Evolutionary conservation across 1,284 basidiomycete genomes (phyloP).

Genomic region (Sporisorium reilianum): DNA sequence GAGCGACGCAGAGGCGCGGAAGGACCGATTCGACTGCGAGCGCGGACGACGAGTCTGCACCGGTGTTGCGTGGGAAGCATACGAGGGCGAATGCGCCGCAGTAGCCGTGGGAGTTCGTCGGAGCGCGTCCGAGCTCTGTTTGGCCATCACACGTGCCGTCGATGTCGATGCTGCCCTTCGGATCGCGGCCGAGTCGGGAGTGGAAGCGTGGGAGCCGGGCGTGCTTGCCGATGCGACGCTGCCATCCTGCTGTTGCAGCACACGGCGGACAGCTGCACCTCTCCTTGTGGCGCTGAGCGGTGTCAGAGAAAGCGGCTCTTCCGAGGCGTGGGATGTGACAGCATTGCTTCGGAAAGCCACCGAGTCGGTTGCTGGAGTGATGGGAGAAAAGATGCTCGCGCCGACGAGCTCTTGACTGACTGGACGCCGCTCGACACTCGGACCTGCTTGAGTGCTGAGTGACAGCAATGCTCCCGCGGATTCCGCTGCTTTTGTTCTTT

Average conservation of each 20-base stretch:
- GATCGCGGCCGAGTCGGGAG: conserved; percentile 20
- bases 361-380: conserved; percentile 27
- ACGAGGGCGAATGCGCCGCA: conserved; percentile 10
- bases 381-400: conserved; percentile 43
- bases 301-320: conserved; percentile 32
- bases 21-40: conserved; percentile 32
- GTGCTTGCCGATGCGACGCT: neutral
- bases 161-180: conserved; percentile 34
- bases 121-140: conserved; percentile 26
- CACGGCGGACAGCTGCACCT: conserved; percentile 27
- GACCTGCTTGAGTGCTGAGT: neutral
- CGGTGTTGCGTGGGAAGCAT: conserved; percentile 16
- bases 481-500: neutral
- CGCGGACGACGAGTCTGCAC: conserved; percentile 29
- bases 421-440: conserved; percentile 11
- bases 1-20: conserved; percentile 32
- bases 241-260: conserved; percentile 3
- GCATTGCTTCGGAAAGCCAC: conserved; percentile 8
- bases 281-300: conserved; percentile 52
- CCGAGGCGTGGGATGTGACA: conserved; percentile 11
- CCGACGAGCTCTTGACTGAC: conserved; percentile 20
- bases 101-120: conserved; percentile 30
- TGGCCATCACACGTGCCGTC: conserved; percentile 12
- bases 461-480: conserved; percentile 1
- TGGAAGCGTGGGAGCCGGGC: conserved; percentile 4